phyloP scores from a whole-genome alignment of 306 rosid species.

The Cucurbita pepo region DNA sequence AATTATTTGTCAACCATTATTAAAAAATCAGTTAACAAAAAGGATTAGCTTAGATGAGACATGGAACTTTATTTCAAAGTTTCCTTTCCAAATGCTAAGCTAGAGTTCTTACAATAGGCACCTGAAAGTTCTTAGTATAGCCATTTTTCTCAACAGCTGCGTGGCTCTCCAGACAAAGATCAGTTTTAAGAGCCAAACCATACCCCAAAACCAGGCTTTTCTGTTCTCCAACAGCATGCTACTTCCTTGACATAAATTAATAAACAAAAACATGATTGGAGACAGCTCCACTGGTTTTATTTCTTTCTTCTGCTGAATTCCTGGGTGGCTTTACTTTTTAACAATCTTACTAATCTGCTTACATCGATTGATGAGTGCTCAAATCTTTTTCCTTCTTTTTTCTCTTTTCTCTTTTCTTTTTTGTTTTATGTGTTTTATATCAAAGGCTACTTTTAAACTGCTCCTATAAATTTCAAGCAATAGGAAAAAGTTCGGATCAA shows the following conservation, averaged over 20 bases:
- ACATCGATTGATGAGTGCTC: not conserved
- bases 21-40: not conserved
- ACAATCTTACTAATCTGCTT: not conserved
- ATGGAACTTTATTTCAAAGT: not conserved
- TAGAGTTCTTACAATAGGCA: not conserved
- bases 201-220: conserved; percentile 42
- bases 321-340: conserved; percentile 26
- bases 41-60: not conserved
- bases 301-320: conserved; percentile 52
- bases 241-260: not conserved
- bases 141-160: not conserved
- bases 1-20: not conserved
- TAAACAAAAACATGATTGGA: conserved; percentile 12
- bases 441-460: not conserved
- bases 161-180: conserved; percentile 11
- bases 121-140: not conserved
- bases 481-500: conserved; percentile 17
- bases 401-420: not conserved
- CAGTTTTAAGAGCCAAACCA: conserved; percentile 12
- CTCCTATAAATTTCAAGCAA: not conserved
- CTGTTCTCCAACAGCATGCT: conserved; percentile 11
- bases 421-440: not conserved
- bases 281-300: conserved; percentile 9
- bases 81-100: not conserved
- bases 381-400: not conserved